A percentile compares a stretch with the other conserved stretches of the same genome.
phyloP scores from a whole-genome alignment of 331 rosid genomes.

The Stylosanthes scabra region DNA sequence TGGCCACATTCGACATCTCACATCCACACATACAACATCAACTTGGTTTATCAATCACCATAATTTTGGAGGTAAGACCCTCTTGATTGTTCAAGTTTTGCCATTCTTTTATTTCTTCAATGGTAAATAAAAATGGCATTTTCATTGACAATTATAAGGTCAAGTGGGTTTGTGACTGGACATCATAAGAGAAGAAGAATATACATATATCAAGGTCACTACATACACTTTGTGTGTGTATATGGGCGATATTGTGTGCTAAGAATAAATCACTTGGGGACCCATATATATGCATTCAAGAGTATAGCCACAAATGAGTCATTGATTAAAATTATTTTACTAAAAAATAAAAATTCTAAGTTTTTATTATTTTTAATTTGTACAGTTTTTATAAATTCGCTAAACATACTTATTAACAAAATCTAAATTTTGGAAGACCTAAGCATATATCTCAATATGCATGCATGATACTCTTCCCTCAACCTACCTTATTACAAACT shows the following conservation, averaged over 20 bases:
- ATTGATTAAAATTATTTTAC: not conserved
- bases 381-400: too few species aligned
- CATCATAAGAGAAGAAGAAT: too few species aligned
- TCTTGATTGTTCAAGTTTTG: not conserved
- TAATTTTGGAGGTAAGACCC: too few species aligned
- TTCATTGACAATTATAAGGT: too few species aligned
- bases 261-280: conserved; percentile 37
- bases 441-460: not conserved
- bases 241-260: not conserved
- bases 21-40: conserved; percentile 21
- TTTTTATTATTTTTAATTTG: too few species aligned
- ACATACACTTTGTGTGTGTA: not conserved
- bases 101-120: not conserved
- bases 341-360: too few species aligned
- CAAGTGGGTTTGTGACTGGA: too few species aligned
- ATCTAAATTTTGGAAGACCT: too few species aligned
- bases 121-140: too few species aligned
- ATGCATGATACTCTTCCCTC: not conserved
- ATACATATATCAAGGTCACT: too few species aligned
- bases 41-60: conserved; percentile 15
- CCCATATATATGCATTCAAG: not conserved
- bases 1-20: conserved; percentile 33
- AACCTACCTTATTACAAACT: not conserved
- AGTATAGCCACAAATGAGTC: not conserved
- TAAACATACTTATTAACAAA: too few species aligned